phyloP scores from a whole-genome alignment of 306 rosid genomes.

The Spatholobus suberectus region DNA sequence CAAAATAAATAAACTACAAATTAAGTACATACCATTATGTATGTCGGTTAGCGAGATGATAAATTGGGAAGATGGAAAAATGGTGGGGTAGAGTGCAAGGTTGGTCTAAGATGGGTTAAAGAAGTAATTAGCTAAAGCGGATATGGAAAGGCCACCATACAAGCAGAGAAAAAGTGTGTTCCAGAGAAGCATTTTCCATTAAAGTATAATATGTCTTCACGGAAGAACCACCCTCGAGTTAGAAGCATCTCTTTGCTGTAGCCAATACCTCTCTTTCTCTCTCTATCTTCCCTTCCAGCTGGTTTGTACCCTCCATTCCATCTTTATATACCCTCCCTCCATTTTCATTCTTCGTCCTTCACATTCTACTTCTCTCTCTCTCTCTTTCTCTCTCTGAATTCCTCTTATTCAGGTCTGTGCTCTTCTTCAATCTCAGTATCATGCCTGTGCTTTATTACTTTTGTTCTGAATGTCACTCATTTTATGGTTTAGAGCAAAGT shows the following conservation, averaged over 20 bases:
- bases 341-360: slow-evolving; percentile 44
- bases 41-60: slow-evolving; percentile 36
- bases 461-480: slow-evolving; percentile 10
- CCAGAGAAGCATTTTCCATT: slow-evolving; percentile 42
- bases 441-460: not conserved
- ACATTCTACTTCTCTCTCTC: slow-evolving; percentile 36
- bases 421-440: slow-evolving; percentile 6
- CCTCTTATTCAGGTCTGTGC: slow-evolving; percentile 68
- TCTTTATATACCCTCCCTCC: slow-evolving; percentile 62
- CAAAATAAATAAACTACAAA: not conserved
- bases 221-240: slow-evolving; percentile 36
- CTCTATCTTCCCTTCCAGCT: slow-evolving; percentile 45
- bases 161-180: not conserved
- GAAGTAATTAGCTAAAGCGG: slow-evolving; percentile 57
- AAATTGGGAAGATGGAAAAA: slow-evolving; percentile 35
- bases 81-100: slow-evolving; percentile 68
- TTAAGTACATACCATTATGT: not conserved
- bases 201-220: slow-evolving; percentile 37
- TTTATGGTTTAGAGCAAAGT: slow-evolving; percentile 18
- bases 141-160: slow-evolving; percentile 71
- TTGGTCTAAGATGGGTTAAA: slow-evolving; percentile 45
- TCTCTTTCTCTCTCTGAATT: slow-evolving; percentile 63
- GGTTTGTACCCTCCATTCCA: slow-evolving; percentile 48
- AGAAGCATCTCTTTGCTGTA: slow-evolving; percentile 31
- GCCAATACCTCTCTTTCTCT: not conserved